Evolutionary conservation across 169 alveolate genomes (phyloP).

Genomic region (Plasmodium cynomolgi): DNA sequence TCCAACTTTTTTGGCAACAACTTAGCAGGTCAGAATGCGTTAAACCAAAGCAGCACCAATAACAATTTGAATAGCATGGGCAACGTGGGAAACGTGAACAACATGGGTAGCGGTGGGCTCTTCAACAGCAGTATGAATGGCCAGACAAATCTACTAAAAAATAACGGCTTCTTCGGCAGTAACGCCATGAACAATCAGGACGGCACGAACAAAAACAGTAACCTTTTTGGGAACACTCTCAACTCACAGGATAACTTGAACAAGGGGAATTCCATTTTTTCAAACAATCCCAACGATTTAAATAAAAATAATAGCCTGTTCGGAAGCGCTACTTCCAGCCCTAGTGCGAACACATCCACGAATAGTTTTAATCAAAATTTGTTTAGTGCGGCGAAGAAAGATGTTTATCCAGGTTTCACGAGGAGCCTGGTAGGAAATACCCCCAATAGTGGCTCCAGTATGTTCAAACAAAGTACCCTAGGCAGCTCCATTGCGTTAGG

Average conservation of each 20-base stretch:
- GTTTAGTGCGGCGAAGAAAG: conserved; percentile 73
- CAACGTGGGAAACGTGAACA: not conserved
- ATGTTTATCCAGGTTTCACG: conserved; percentile 66
- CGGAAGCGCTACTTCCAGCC: conserved; percentile 18
- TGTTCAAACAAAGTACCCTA: conserved; percentile 63
- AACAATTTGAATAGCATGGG: not conserved
- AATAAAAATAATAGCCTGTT: conserved; percentile 47
- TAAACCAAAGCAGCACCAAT: conserved; percentile 1
- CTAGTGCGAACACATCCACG: conserved; percentile 7
- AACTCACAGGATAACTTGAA: conserved; percentile 18
- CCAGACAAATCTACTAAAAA: conserved; percentile 3
- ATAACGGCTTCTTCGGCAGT: conserved; percentile 3
- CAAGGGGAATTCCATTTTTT: conserved; percentile 44
- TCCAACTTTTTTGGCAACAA: conserved; percentile 26
- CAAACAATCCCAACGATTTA: conserved; percentile 14
- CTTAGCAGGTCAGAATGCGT: conserved; percentile 5
- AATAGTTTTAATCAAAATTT: conserved; percentile 58
- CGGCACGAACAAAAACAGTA: not conserved
- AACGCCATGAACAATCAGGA: not conserved
- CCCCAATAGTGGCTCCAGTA: conserved; percentile 37
- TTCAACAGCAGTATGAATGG: conserved; percentile 6
- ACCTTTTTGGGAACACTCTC: conserved; percentile 1
- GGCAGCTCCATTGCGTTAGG: conserved; percentile 76
- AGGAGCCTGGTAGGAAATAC: conserved; percentile 40
- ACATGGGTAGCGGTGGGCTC: not conserved